Conservation (phyloP, 2,329 filamentous ascomycete genomes). For the Beauveria asiatica region DNA sequence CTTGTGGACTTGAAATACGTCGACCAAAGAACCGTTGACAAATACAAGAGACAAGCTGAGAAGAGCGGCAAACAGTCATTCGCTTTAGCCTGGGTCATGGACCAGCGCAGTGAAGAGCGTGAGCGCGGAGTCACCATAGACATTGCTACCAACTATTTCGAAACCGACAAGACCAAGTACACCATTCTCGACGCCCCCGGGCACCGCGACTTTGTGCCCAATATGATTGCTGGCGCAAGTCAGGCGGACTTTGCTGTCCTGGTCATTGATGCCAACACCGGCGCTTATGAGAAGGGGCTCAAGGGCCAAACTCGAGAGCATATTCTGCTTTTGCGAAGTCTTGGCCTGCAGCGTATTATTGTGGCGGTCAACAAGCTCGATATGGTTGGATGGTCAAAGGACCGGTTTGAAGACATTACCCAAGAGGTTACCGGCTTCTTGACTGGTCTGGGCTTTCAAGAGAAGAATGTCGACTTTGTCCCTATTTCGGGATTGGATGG, state of each 20-base stretch:
- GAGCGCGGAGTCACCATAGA: conserved; percentile 91
- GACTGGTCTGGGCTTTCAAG: conserved; percentile 68
- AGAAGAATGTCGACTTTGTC: conserved; percentile 75
- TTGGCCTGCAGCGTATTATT: conserved; percentile 81
- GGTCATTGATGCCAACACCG: conserved; percentile 83
- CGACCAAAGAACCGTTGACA: conserved; percentile 80
- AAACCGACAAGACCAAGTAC: conserved; percentile 77
- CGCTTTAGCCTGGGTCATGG: conserved; percentile 92
- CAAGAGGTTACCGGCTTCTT: conserved; percentile 80
- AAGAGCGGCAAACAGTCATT: conserved; percentile 92
- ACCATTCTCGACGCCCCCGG: conserved; percentile 94
- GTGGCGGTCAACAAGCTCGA: conserved; percentile 96
- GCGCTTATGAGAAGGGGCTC: conserved; percentile 87
- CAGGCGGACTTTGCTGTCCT: conserved; percentile 94
- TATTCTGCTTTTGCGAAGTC: conserved; percentile 77
- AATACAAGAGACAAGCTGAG: conserved; percentile 79
- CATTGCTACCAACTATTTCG: conserved; percentile 89
- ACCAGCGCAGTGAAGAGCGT: conserved; percentile 83
- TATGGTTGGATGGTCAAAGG: conserved; percentile 71
- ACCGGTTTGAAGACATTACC: conserved; percentile 75
- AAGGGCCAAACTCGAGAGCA: conserved; percentile 94
- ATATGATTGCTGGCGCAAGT: conserved; percentile 96
- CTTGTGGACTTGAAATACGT: conserved; percentile 83
- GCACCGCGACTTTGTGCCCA: conserved; percentile 92
- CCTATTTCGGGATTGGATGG: conserved; percentile 85